Base-by-base conservation (phyloP, 2,329 filamentous ascomycete genomes). In the Apiospora aurea region DNA sequence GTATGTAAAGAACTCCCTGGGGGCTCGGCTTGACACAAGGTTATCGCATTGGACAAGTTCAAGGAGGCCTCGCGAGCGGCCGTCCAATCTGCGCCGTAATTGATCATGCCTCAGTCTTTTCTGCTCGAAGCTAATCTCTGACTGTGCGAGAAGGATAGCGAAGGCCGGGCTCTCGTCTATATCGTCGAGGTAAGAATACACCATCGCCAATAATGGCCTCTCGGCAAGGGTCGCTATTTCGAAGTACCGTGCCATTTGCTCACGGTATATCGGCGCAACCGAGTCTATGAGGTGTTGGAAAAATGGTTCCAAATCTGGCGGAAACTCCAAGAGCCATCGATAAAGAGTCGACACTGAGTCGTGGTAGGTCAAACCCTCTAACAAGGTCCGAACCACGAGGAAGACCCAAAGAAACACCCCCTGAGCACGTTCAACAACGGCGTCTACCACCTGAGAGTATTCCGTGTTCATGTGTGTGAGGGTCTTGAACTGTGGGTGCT, bases 331-430 rank as follows among this genome's bases (percentile, higher is more conserved):
- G 3, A 67, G 64, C 16, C 64, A 41, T 44, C 13, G 41, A 13
- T 67, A 34, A 26, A 67, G 38, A 21, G 38, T 46, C 10, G 11
- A 21, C 21, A 46, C 24, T 11, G 38, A 44, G 18, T 67, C 64
- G 16, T 67, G 38, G n/a, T 26, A 67, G 8, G n/a, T 43, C 24
- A 43, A 13, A 8, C 64, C 41, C n/a, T 67, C 10, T 10, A 67
- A 13, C 38, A 67, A 29, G n/a, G 8, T 26, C 5, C 41, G 38
- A 24, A 67, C 38, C 38, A 44, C 64, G 4, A 67, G n/a, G 18
- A 18, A 26, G 4, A 67, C 64, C 64, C 64, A 67, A 5, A 67
- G 64, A 43, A 67, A 67, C 11, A 67, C 64, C 11, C 64, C 64
- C 21, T 67, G 64, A 2, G 64, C 64, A 5, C 43, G 38, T 1